These are phyloP conservation scores for Fusarium tjaetaba DNA, from an alignment of 2,329 filamentous ascomycete species.

Conservation along the genomic window DNA sequence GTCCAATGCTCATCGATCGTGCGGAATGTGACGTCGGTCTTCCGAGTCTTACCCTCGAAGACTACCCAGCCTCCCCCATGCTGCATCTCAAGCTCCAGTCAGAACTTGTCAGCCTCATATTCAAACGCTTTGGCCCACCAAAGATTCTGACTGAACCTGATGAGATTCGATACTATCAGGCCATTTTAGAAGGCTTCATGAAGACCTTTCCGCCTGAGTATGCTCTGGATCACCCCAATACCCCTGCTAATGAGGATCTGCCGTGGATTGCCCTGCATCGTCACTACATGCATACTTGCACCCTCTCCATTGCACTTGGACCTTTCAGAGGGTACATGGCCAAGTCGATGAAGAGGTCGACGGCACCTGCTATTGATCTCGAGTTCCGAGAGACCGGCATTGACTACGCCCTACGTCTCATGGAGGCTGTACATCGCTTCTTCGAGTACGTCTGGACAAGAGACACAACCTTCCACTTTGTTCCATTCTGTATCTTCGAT, in stretches of 20 bases:
- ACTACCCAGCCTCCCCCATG: slow-evolving; percentile 23
- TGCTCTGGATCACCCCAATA: slow-evolving; percentile 16
- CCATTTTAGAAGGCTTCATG: slow-evolving; percentile 11
- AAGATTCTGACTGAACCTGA: not conserved
- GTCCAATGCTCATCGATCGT: slow-evolving; percentile 22
- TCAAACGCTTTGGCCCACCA: slow-evolving; percentile 10
- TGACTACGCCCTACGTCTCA: slow-evolving; percentile 9
- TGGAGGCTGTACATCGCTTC: slow-evolving; percentile 8
- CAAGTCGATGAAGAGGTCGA: not conserved
- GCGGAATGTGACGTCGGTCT: slow-evolving; percentile 17
- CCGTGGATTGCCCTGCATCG: slow-evolving; percentile 22
- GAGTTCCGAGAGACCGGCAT: slow-evolving; percentile 12
- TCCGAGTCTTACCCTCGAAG: slow-evolving; percentile 4
- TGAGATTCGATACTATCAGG: slow-evolving; percentile 12
- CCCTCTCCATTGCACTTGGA: slow-evolving; percentile 5
- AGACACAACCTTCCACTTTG: slow-evolving; percentile 21
- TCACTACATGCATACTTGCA: slow-evolving; percentile 24
- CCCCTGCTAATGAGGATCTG: not conserved
- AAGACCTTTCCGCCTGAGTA: slow-evolving; percentile 14
- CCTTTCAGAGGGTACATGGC: slow-evolving; percentile 23
- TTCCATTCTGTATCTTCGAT: slow-evolving; percentile 21
- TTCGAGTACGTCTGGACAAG: slow-evolving; percentile 27
- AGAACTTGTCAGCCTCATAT: slow-evolving; percentile 17
- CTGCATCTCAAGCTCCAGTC: slow-evolving; percentile 22
- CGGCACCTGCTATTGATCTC: not conserved